A percentile compares a stretch with the other conserved stretches of the same genome.
Evolutionary conservation across 2,329 filamentous ascomycete genomes (phyloP).

Genomic region (Botrytis porri): DNA sequence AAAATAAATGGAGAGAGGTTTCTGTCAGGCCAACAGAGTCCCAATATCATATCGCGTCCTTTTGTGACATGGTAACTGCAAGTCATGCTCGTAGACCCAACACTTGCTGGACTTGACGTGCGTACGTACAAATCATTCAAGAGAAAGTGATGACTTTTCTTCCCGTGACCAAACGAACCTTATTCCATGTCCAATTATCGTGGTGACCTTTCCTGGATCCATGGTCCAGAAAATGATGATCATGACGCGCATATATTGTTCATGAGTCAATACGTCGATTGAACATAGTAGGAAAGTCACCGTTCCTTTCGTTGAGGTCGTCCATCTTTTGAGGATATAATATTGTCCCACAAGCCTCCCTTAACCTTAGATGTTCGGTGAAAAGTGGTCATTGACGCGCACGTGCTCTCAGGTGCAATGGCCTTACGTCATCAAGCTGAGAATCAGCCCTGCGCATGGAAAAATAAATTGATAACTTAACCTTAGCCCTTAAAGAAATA

Average conservation of each 20-base stretch:
- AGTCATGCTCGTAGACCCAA: background rate
- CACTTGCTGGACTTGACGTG: background rate
- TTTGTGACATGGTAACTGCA: background rate
- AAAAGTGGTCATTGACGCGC: background rate
- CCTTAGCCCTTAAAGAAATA: slow-evolving; percentile 5
- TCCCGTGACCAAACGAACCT: background rate
- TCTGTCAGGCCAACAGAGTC: background rate
- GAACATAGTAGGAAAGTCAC: background rate
- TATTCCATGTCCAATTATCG: background rate
- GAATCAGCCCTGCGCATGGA: background rate
- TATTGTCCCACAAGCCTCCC: background rate
- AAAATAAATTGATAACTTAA: slow-evolving; percentile 7
- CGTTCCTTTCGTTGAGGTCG: too few relatives aligned
- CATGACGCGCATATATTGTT: background rate
- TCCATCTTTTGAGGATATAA: background rate
- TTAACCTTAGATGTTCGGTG: background rate
- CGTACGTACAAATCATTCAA: background rate
- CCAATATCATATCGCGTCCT: background rate
- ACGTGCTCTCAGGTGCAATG: background rate
- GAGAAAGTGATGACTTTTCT: background rate
- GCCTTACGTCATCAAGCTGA: background rate
- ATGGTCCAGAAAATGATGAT: background rate
- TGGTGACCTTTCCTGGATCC: background rate
- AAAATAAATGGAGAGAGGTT: too few relatives aligned
- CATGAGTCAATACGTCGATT: background rate